Evolutionary conservation across 2,329 filamentous ascomycete species (phyloP).

Genomic region (Botrytis sinoallii): DNA sequence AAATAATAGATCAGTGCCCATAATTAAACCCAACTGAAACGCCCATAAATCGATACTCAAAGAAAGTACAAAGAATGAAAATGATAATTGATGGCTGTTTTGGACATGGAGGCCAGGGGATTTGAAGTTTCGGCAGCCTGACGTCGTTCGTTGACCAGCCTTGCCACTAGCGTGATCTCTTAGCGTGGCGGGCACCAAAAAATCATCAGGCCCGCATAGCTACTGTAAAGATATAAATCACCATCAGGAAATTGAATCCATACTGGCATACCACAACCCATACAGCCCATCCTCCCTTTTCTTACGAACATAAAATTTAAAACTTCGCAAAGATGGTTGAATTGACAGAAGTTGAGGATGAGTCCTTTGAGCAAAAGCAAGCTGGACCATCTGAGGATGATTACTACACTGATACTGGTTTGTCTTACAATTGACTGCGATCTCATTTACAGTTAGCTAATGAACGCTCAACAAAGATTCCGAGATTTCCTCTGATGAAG

Average conservation of each 20-base stretch:
- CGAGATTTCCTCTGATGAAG: conserved; percentile 78
- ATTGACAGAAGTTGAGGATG: conserved; percentile 94
- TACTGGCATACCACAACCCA: not conserved
- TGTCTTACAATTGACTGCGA: conserved; percentile 28
- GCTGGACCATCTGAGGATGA: conserved; percentile 67
- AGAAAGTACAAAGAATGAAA: not conserved
- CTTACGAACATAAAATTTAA: not conserved
- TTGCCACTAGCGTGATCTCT: conserved; percentile 15
- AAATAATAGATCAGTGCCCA: not conserved
- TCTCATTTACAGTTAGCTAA: conserved; percentile 24
- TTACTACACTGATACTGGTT: conserved; percentile 91
- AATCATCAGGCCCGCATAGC: not conserved
- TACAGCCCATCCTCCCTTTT: not conserved
- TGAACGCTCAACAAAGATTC: conserved; percentile 54
- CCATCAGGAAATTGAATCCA: not conserved
- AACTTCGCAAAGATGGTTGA: conserved; percentile 72
- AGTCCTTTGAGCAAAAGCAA: conserved; percentile 79
- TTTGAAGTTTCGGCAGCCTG: conserved; percentile 9
- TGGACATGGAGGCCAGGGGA: not conserved
- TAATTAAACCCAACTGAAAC: not conserved
- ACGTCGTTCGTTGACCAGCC: conserved; percentile 15
- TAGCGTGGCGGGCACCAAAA: conserved; percentile 17
- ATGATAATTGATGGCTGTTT: not conserved
- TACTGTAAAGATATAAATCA: not conserved
- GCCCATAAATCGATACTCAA: not conserved